Conservation (phyloP, 345 rosid genomes). For the Brassica rapa region DNA sequence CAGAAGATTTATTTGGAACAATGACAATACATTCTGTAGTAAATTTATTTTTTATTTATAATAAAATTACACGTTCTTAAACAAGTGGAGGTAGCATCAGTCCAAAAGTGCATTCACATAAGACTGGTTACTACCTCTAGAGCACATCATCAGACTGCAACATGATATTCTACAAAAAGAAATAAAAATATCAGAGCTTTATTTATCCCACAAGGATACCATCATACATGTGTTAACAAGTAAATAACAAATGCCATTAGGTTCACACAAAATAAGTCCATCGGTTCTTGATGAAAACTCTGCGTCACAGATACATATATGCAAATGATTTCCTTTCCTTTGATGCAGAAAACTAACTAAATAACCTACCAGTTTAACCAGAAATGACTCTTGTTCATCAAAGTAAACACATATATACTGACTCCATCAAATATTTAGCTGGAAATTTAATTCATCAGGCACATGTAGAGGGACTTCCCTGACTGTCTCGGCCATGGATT, state of each 20-base stretch:
- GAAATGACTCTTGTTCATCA: neutral
- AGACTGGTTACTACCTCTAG: neutral
- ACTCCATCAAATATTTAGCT: conserved; percentile 47
- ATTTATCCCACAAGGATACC: neutral
- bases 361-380: neutral
- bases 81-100: conserved; percentile 19
- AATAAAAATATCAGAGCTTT: neutral
- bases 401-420: neutral
- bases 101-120: conserved; percentile 7
- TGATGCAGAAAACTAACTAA: neutral
- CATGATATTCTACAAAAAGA: neutral
- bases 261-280: neutral
- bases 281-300: neutral
- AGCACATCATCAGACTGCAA: neutral
- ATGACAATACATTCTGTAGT: neutral
- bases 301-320: neutral
- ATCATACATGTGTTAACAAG: neutral
- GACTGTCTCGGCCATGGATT: conserved; percentile 78
- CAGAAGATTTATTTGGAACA: neutral
- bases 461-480: conserved; percentile 77
- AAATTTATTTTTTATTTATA: neutral
- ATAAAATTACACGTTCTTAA: conserved; percentile 1
- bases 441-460: conserved; percentile 71
- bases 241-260: neutral
- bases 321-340: neutral